phyloP scores from a whole-genome alignment of 192 early-diverging fungal genomes.

The Cetraspora pellucida region DNA sequence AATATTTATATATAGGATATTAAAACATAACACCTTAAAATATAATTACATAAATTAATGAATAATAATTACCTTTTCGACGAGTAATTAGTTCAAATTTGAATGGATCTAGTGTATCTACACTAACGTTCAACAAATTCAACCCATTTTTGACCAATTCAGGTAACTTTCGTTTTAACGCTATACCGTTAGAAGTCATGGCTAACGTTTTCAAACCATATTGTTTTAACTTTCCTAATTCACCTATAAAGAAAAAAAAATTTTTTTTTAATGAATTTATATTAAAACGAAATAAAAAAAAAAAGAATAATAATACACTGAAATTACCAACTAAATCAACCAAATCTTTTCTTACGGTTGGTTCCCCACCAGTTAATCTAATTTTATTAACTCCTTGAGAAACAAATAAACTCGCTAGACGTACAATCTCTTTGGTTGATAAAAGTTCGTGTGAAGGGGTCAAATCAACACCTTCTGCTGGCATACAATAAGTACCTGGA shows the following conservation, averaged over 20 bases:
- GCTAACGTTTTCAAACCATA: conserved; percentile 78
- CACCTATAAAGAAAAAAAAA: conserved; percentile 41
- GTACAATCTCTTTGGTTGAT: conserved; percentile 79
- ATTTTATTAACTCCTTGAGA: conserved; percentile 90
- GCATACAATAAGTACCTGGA: conserved; percentile 95
- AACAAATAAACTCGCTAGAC: conserved; percentile 84
- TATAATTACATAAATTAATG: no score
- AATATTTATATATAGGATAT: no score
- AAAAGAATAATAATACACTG: not conserved
- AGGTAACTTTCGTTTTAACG: conserved; percentile 81
- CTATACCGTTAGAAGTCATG: conserved; percentile 96
- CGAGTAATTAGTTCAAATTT: conserved; percentile 92
- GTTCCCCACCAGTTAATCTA: conserved; percentile 94
- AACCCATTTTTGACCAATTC: conserved; percentile 71
- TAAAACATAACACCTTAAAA: no score
- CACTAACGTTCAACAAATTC: conserved; percentile 85
- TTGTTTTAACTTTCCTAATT: conserved; percentile 71
- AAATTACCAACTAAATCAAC: conserved; percentile 76
- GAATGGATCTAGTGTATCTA: conserved; percentile 87
- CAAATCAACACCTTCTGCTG: conserved; percentile 78
- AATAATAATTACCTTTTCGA: conserved; percentile 60
- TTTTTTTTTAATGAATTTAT: not conserved
- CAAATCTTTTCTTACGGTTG: conserved; percentile 90
- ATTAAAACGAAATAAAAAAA: not conserved
- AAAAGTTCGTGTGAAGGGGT: conserved; percentile 72